Conservation (phyloP, 2,329 filamentous ascomycete species). For the Xylaria digitata region DNA sequence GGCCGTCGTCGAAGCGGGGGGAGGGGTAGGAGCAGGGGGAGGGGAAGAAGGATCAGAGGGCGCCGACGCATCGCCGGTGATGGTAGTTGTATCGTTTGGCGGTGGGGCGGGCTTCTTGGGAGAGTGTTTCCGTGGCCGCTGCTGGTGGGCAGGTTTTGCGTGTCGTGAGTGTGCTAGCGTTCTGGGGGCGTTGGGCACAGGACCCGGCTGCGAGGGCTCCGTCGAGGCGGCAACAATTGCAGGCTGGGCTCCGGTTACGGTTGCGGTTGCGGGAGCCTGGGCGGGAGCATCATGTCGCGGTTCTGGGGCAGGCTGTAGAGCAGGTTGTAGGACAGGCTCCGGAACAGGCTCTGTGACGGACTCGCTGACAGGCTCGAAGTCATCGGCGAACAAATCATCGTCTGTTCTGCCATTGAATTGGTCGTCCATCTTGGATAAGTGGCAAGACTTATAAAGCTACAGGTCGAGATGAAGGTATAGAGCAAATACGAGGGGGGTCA, state of each 20-base stretch:
- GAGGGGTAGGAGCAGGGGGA: constrained; percentile 28
- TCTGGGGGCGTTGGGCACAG: constrained; percentile 38
- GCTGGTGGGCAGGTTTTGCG: constrained; percentile 43
- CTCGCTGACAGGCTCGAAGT: constrained; percentile 65
- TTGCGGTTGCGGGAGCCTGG: constrained; percentile 17
- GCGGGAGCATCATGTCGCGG: constrained; percentile 6
- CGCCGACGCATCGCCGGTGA: constrained; percentile 11
- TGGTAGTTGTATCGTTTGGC: constrained; percentile 21
- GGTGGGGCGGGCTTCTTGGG: constrained; percentile 32
- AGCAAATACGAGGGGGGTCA: background rate
- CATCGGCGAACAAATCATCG: constrained; percentile 71
- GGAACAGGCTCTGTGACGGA: background rate
- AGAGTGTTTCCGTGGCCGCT: constrained; percentile 43
- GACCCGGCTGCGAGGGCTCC: constrained; percentile 32
- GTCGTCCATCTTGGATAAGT: constrained; percentile 62
- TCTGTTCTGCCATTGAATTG: constrained; percentile 71
- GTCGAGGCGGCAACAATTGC: constrained; percentile 22
- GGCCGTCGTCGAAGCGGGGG: constrained; percentile 38
- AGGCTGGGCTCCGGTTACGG: constrained; percentile 23
- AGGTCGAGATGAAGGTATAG: background rate
- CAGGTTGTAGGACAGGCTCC: background rate
- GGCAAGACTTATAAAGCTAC: background rate
- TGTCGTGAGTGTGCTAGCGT: constrained; percentile 52
- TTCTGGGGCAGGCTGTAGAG: constrained; percentile 9
- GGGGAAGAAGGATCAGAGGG: constrained; percentile 32